Base-by-base conservation (phyloP, 345 rosid species). In the Hibiscus tridactylites region DNA sequence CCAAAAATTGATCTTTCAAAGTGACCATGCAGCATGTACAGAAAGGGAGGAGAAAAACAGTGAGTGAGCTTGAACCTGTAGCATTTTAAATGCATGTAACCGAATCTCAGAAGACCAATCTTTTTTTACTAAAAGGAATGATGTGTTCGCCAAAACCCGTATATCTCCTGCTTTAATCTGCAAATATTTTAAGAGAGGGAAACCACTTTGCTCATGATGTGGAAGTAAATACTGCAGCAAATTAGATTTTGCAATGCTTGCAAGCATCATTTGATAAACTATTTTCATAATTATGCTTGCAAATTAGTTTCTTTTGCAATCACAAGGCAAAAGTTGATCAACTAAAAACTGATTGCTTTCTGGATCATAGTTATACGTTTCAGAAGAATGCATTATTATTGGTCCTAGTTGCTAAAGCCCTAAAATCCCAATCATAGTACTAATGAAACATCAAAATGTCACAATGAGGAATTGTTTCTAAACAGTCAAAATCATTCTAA, bases 11-110 rank as follows among this genome's bases (percentile, higher is more conserved):
- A 65, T 46, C 56, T 21, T 26, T 46, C 19, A 13, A 46, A 44
- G 17, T 24, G 10, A 9, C 19, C 19, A 65, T 44, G 70, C 19
- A 46, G 37, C 11, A 46, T 24, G 56, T 24, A 46, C 56, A 46
- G 54, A 59, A 77, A 47, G 12, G n/a, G 17, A 50, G 54, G 54
- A 11, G 57, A 47, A 72, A 10, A 75, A 26, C 2, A 58, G 39
- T 39, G 54, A 28, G 50, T 61, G 61, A 54, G 76, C 54, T 74
- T 69, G 58, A 73, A 93, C 97, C 98, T 91, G 97, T 59, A 94
- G 84, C 97, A 94, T 84, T 81, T 94, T 94, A 78, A 88, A 88
- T 75, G 97, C 91, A 74, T 90, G 96, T 76, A 94, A 81, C 62
- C 92, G 88, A 72, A 94, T 91, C 79, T 88, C 96, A 12, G 96